Percentiles rank a stretch among this genome's conserved stretches.
phyloP scores from a whole-genome alignment of 495 filamentous ascomycete species.

The Hypoxylon trugodes region DNA sequence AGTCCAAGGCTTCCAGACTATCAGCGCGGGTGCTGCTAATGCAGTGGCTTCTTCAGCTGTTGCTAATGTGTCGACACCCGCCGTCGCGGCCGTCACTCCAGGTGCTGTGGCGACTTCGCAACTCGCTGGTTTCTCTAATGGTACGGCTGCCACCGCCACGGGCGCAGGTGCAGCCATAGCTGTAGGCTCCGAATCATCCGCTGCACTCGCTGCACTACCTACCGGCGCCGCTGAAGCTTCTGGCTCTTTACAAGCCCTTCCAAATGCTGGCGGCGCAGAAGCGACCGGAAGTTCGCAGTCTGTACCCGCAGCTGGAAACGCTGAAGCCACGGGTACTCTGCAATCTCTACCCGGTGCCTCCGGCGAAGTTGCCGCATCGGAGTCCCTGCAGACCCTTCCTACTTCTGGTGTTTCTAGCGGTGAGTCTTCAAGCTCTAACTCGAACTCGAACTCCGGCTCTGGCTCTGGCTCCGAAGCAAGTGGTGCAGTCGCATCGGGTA shows the following conservation, averaged over 20 bases:
- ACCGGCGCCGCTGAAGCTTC: conserved; percentile 11
- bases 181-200: background rate
- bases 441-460: background rate
- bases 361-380: conserved; percentile 3
- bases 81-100: background rate
- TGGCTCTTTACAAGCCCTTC: background rate
- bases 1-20: conserved; percentile 23
- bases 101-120: conserved; percentile 1
- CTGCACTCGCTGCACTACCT: conserved; percentile 14
- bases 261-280: background rate
- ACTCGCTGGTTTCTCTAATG: conserved; percentile 18
- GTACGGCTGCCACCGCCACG: conserved; percentile 7
- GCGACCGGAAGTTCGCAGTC: background rate
- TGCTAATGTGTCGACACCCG: conserved; percentile 9
- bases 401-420: conserved; percentile 1
- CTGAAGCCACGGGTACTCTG: conserved; percentile 2
- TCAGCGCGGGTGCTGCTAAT: background rate
- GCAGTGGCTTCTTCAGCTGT: background rate
- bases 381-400: background rate
- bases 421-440: conserved; percentile 9
- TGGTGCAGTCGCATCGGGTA: background rate
- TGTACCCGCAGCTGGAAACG: background rate
- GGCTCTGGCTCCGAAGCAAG: background rate
- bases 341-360: conserved; percentile 1
- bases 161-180: background rate